Percentiles rank a stretch among this genome's conserved stretches.
phyloP scores from a whole-genome alignment of 306 rosid species.

The Prunus dulcis region DNA sequence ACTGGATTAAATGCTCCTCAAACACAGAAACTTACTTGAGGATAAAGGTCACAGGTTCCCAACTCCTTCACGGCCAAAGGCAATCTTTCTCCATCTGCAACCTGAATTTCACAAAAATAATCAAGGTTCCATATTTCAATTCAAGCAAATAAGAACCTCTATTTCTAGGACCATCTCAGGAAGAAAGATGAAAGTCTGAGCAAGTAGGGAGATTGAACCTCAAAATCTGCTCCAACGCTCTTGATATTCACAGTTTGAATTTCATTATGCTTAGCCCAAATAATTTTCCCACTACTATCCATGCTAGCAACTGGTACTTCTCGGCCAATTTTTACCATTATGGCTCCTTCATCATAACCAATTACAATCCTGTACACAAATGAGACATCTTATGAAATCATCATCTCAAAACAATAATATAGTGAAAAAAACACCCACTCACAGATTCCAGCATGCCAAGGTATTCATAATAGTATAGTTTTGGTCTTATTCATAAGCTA shows the following conservation, averaged over 20 bases:
- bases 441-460: neutral
- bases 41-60: slow-evolving; percentile 98
- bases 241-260: slow-evolving; percentile 91
- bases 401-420: neutral
- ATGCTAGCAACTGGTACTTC: slow-evolving; percentile 97
- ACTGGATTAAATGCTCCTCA: neutral
- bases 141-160: slow-evolving; percentile 2
- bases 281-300: slow-evolving; percentile 92
- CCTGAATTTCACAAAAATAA: slow-evolving; percentile 37
- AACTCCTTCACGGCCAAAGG: slow-evolving; percentile 93
- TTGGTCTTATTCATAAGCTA: neutral
- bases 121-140: neutral
- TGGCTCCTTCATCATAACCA: slow-evolving; percentile 98
- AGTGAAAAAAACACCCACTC: neutral
- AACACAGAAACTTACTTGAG: slow-evolving; percentile 58
- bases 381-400: slow-evolving; percentile 3
- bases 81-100: slow-evolving; percentile 93
- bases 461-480: neutral
- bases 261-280: slow-evolving; percentile 99
- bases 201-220: slow-evolving; percentile 53
- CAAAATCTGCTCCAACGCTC: slow-evolving; percentile 80
- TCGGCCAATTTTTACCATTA: slow-evolving; percentile 95
- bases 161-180: neutral
- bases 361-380: slow-evolving; percentile 63
- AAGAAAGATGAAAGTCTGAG: neutral